These are phyloP conservation scores for Pisolithus albus DNA, from an alignment of 768 basidiomycete genomes.

Conservation along the genomic window DNA sequence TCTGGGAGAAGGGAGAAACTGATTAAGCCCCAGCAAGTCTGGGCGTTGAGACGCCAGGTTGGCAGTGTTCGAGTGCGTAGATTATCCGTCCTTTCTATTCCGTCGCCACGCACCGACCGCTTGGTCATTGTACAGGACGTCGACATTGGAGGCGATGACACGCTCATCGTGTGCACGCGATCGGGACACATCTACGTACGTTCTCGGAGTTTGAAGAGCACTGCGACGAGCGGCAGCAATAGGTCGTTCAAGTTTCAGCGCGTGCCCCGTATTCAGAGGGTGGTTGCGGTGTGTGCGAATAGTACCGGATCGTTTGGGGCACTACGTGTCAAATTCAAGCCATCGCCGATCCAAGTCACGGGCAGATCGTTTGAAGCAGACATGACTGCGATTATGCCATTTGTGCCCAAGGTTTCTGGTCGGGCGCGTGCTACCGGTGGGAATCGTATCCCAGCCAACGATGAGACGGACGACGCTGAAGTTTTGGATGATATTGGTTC, in stretches of 20 bases:
- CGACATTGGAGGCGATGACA: slow-evolving; percentile 80
- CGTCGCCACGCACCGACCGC: neutral
- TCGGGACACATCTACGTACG: slow-evolving; percentile 93
- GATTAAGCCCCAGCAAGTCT: slow-evolving; percentile 82
- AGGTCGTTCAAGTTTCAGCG: slow-evolving; percentile 75
- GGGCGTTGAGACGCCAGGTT: slow-evolving; percentile 83
- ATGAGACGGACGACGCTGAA: slow-evolving; percentile 34
- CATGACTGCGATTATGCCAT: slow-evolving; percentile 61
- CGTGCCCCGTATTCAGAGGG: slow-evolving; percentile 78
- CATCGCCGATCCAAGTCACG: slow-evolving; percentile 44
- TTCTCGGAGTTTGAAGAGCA: slow-evolving; percentile 40
- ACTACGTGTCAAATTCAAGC: slow-evolving; percentile 64
- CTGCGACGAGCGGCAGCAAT: slow-evolving; percentile 16
- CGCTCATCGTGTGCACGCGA: slow-evolving; percentile 86
- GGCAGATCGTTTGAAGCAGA: slow-evolving; percentile 62
- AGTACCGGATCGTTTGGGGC: slow-evolving; percentile 86
- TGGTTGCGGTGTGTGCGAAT: slow-evolving; percentile 76
- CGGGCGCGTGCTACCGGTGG: neutral
- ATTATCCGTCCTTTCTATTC: neutral
- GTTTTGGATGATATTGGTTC: slow-evolving; percentile 32
- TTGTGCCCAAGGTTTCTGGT: slow-evolving; percentile 14
- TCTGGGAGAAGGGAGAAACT: slow-evolving; percentile 28
- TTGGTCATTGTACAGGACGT: slow-evolving; percentile 53
- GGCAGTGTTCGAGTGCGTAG: slow-evolving; percentile 66
- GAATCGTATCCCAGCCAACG: slow-evolving; percentile 18